A percentile compares a stretch with the other conserved stretches of the same genome.
phyloP scores from a whole-genome alignment of 177 flowering plant genomes.

The Vitis hybrid region DNA sequence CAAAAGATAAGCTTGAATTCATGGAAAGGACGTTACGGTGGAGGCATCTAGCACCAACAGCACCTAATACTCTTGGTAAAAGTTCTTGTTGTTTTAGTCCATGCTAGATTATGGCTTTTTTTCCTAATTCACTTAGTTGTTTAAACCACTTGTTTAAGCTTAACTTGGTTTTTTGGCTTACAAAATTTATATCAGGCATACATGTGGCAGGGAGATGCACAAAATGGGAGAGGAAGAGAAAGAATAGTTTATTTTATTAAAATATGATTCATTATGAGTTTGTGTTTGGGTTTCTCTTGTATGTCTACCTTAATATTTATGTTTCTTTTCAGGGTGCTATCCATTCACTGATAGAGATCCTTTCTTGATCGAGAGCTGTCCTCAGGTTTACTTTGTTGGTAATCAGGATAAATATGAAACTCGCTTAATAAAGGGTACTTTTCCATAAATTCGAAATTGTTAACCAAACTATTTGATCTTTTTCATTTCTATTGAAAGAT shows the following conservation, averaged over 20 bases:
- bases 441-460: not conserved
- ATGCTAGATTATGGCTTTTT: not conserved
- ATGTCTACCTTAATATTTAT: not conserved
- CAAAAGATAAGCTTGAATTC: slow-evolving; percentile 68
- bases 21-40: slow-evolving; percentile 93
- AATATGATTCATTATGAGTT: not conserved
- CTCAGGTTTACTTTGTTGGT: slow-evolving; percentile 94
- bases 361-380: slow-evolving; percentile 83
- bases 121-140: not conserved
- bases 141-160: not conserved
- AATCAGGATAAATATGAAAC: slow-evolving; percentile 77
- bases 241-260: no score
- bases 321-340: slow-evolving; percentile 71
- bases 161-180: no score
- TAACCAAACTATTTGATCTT: not conserved
- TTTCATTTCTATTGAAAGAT: not conserved
- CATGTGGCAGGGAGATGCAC: no score
- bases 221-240: no score
- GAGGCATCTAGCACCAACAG: slow-evolving; percentile 97
- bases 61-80: slow-evolving; percentile 94
- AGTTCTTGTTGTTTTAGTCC: not conserved
- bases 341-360: slow-evolving; percentile 96
- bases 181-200: no score
- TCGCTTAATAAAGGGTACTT: slow-evolving; percentile 61
- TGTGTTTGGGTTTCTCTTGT: not conserved